Evolutionary conservation across 306 rosid genomes (phyloP).

Genomic region (Vigna trinervia): DNA sequence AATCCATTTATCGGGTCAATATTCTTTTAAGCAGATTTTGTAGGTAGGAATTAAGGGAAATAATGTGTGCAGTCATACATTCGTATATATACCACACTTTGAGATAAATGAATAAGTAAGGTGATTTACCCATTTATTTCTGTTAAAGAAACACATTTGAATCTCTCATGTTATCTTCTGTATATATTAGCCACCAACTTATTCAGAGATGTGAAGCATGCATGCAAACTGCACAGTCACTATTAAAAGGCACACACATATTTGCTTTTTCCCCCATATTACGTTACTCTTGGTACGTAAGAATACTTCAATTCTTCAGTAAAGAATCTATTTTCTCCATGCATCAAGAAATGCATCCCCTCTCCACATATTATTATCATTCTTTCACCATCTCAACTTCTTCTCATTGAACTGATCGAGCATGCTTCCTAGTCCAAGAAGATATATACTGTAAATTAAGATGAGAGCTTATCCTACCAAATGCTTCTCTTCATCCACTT

Average conservation of each 20-base stretch:
- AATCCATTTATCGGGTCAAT: no score
- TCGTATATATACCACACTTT: no score
- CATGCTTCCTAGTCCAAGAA: background rate
- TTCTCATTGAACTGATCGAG: constrained; percentile 1
- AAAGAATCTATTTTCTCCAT: constrained; percentile 40
- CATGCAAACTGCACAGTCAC: background rate
- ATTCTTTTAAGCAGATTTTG: no score
- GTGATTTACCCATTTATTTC: no score
- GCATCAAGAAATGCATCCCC: constrained; percentile 47
- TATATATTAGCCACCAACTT: background rate
- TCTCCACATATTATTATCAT: background rate
- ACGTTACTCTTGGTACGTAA: constrained; percentile 18
- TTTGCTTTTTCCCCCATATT: background rate
- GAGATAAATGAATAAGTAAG: no score
- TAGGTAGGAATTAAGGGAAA: no score
- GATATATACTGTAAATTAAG: constrained; percentile 18
- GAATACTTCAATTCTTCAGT: constrained; percentile 29
- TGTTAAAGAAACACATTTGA: background rate
- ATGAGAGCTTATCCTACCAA: constrained; percentile 37
- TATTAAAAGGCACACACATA: background rate
- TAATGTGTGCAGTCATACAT: no score
- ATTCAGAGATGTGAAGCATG: background rate
- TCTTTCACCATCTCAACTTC: constrained; percentile 18
- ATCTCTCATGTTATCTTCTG: background rate
- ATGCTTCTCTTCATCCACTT: constrained; percentile 10